phyloP scores from a whole-genome alignment of 2,329 filamentous ascomycete species.

The Rhexocercosporidium sp. region DNA sequence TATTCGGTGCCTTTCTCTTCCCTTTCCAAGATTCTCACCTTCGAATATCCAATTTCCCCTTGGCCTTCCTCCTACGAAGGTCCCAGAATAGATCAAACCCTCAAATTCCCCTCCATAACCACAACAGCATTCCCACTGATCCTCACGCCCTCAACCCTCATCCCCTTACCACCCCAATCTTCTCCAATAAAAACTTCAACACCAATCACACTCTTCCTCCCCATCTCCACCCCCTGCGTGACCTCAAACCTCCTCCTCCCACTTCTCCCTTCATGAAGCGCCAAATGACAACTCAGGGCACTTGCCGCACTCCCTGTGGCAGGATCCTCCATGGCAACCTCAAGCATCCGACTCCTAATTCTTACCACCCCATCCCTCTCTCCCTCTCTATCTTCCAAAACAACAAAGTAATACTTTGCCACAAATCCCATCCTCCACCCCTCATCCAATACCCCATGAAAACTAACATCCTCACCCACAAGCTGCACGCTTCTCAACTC shows the following conservation, averaged over 20 bases:
- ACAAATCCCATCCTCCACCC: constrained; percentile 61
- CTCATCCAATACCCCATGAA: constrained; percentile 49
- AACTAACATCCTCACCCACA: constrained; percentile 41
- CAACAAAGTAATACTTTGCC: constrained; percentile 62
- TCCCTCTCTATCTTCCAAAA: constrained; percentile 46
- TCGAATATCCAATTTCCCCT: too few species aligned
- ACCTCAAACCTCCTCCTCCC: constrained; percentile 52
- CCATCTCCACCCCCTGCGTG: constrained; percentile 72
- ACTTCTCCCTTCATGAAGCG: constrained; percentile 46
- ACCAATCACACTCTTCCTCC: constrained; percentile 40
- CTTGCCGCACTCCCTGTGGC: constrained; percentile 67
- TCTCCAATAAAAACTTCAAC: constrained; percentile 19
- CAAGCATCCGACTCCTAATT: constrained; percentile 67
- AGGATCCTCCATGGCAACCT: constrained; percentile 58
- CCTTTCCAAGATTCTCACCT: too few species aligned
- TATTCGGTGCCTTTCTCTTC: too few species aligned
- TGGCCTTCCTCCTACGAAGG: too few species aligned
- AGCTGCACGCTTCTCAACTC: constrained; percentile 53
- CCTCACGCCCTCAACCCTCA: constrained; percentile 25
- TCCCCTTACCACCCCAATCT: constrained; percentile 1
- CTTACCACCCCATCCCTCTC: constrained; percentile 28
- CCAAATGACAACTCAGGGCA: constrained; percentile 60
- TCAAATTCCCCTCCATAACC: constrained; percentile 33
- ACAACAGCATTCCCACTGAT: constrained; percentile 27
- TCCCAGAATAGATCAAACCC: constrained; percentile 13